Base-by-base conservation (phyloP, 2,329 filamentous ascomycete genomes). In the Penicillium decumbens region DNA sequence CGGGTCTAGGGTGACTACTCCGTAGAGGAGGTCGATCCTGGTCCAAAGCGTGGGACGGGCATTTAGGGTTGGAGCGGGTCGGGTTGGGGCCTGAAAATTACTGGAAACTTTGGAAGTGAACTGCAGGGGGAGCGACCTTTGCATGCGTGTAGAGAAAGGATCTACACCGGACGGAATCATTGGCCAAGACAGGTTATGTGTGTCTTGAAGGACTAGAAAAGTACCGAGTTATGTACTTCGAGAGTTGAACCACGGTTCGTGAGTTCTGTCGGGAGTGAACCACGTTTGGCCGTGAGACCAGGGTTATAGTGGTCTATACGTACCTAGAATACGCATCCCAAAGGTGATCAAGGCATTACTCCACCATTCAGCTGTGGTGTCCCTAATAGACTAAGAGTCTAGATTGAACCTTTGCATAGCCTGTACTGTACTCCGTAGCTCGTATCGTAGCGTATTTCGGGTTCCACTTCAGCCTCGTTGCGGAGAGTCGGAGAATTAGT, bases 91-190 rank as follows among this genome's bases (percentile, higher is more conserved):
- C 3, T 38, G 35, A 27, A 25, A 40, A 40, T 40, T 40, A 40
- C 38, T 4, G 7, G 45, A 41, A 47, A 43, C 25, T 28, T 15
- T 43, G 27, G 39, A 41, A 44, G 41, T 37, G 38, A 37, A 37
- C 44, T 43, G 43, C 41, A 48, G 44, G 32, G 33, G 49, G 8
- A 51, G 23, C 3, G 44, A 51, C 48, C 35, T 23, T 23, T 23
- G 2, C 20, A 23, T 23, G 20, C 20, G 20, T 23, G 4, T 15
- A 33, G 7, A 28, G 27, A 8, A 28, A 30, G 5, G 50, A 54
- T 56, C 51, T 40, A 51, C 33, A 20, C 23, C 12, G 6, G 30
- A 25, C 38, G 52, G 51, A 44, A 56, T 56, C 51, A 54, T 41
- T 56, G 50, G 35, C 51, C 48, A 35, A 50, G 41, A 27, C 15